A percentile compares a stretch with the other conserved stretches of the same genome.
These are phyloP conservation scores for Sclerotinia minor DNA, from an alignment of 2,329 filamentous ascomycete genomes.

Conservation along the genomic window DNA sequence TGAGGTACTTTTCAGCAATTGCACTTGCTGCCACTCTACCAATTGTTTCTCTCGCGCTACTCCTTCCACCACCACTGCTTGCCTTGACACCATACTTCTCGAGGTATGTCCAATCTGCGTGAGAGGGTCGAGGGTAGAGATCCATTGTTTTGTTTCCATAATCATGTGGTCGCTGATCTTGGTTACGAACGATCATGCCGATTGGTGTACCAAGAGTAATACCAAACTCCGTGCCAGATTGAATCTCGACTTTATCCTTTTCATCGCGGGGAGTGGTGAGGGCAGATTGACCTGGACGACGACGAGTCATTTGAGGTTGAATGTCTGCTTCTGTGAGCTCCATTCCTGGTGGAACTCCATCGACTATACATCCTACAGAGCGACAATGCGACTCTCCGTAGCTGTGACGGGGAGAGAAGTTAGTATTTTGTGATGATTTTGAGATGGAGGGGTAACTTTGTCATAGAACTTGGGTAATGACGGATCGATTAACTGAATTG, in stretches of 20 bases:
- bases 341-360: slow-evolving; percentile 87
- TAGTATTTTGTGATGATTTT: slow-evolving; percentile 19
- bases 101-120: slow-evolving; percentile 96
- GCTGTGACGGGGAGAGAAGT: slow-evolving; percentile 28
- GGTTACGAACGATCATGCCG: slow-evolving; percentile 80
- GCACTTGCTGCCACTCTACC: slow-evolving; percentile 87
- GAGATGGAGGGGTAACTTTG: slow-evolving; percentile 11
- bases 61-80: slow-evolving; percentile 83
- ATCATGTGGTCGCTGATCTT: slow-evolving; percentile 90
- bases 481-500: slow-evolving; percentile 21
- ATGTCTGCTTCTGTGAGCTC: slow-evolving; percentile 82
- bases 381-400: slow-evolving; percentile 89
- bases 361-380: slow-evolving; percentile 92
- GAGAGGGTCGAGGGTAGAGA: slow-evolving; percentile 82
- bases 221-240: slow-evolving; percentile 89
- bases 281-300: slow-evolving; percentile 83
- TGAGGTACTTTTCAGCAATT: slow-evolving; percentile 90
- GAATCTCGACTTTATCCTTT: slow-evolving; percentile 87
- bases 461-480: neutral
- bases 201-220: slow-evolving; percentile 90
- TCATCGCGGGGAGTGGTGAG: slow-evolving; percentile 93
- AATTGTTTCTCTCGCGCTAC: slow-evolving; percentile 93
- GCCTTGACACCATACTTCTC: slow-evolving; percentile 97
- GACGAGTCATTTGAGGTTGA: slow-evolving; percentile 90
- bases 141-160: slow-evolving; percentile 91